Evolutionary conservation across 768 basidiomycete genomes (phyloP), one percentile per base, ranked within the genome.

Genomic region (Auricularia heimuer): DNA sequence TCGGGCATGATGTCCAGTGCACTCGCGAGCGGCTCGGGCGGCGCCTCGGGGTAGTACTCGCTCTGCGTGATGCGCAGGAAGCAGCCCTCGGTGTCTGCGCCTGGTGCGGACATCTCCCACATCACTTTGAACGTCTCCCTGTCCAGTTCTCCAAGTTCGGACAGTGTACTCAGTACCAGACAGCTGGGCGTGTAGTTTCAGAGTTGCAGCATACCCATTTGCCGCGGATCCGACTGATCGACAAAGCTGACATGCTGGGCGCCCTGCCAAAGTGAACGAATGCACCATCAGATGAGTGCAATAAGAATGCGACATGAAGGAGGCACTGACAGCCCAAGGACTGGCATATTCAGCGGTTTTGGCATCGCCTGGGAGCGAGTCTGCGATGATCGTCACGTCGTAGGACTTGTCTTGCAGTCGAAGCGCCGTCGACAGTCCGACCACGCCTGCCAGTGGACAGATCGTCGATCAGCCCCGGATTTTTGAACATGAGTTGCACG

Each of bases 291-390:
- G 29, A 29, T 29, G 29, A 29, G 29, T 29, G 16, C 62, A 58
- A 44, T 35, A 8, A 33, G 14, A 34, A 61, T 44, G 35, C 16
- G 51, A 36, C 21, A 63, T 64, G 34, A 3, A 63, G 18, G 47
- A 16, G 16, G 18, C 24, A 77, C 86, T 68, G 67, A 90, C 91
- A 45, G 91, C 91, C 91, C 91, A 92, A 39, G 83, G 83, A 72
- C 88, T 90, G 2, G 92, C 90, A 69, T 90, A 93, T 63, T 80
- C 80, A 71, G 88, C 85, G n/a, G 79, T 81, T 75, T 86, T 87
- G 1, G 83, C 80, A 72, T 93, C 92, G 45, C 79, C 85, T 0
- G 91, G 90, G 47, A 92, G 78, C 1, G 80, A 77, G 62, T 90
- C 88, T 0, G 91, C 87, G 11, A 92, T 74, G 62, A 94, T 79